Evolutionary conservation across 1,284 basidiomycete species (phyloP), one percentile per base, ranked within the genome.

Genomic region (Trametes sp.): DNA sequence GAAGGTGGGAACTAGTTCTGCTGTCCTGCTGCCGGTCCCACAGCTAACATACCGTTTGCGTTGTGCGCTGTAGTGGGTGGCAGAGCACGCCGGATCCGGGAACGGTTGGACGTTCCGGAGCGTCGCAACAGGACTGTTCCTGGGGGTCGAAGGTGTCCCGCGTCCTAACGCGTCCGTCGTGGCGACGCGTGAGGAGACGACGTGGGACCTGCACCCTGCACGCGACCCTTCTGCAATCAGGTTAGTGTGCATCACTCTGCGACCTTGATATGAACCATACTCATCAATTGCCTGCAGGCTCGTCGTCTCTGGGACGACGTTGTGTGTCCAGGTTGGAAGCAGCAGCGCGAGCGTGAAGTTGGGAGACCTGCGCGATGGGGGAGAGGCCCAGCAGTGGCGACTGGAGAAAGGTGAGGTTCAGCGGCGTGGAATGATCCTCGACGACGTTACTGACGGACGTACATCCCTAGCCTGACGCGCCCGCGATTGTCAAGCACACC

Each of bases 71-170:
- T 28, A 86, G 82, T 86, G 85, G 85, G 76, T 65, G 2, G 73
- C 84, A 48, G 67, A 77, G 21, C 75, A 70, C 72, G 76, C 64
- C 19, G 74, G 61, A 16, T 63, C 54, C 11, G 71, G 56, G 5
- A 48, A 55, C 14, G 49, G 62, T 1, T 86, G 78, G 77, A 73
- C 73, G 3, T 71, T 86, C 74, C 78, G 76, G 41, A 80, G 77
- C 7, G 71, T 62, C 9, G 73, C 73, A 6, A 75, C 74, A 13
- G 77, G 76, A 0, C 62, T 76, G 9, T 86, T 78, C 69, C 76
- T 86, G 19, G 71, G 73, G 6, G 63, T 79, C 10, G 75, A 75
- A 7, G 65, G 67, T 9, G 16, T 31, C 1, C 44, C 60, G 6
- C 57, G 49, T 10, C 53, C 57, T 10, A 42, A 51, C 23, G 76